Base-by-base conservation (phyloP, 306 rosid species). In the Carpinus fangiana region DNA sequence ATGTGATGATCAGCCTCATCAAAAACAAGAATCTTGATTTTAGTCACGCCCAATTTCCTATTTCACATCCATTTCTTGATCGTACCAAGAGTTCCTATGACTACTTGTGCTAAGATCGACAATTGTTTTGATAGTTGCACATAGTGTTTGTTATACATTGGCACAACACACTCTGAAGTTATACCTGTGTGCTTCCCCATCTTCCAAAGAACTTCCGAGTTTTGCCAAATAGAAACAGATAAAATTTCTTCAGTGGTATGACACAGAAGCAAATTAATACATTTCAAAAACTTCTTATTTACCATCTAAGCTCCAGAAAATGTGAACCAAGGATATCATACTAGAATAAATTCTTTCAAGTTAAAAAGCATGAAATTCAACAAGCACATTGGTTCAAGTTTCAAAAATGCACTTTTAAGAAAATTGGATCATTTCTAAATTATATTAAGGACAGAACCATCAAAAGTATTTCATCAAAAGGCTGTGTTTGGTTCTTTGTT, bases 1-100 rank as follows among this genome's bases (percentile, higher is more conserved):
- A 91, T 89, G 79, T n/a, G n/a, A n/a, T 92, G 97, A 88, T 94
- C 98, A 47, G 98, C 98, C 84, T 94, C 98, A n/a, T 94, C 97
- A 12, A 94, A 92, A 70, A 94, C 98, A 48, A 94, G 97, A 77
- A 94, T 88, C 88, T 80, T 89, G 74, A 94, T 78, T 23, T 59
- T 47, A 38, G 75, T 66, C 16, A 73, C 79, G 56, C 87, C 88
- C 52, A 94, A 81, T 78, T 90, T 94, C 87, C 84, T 88, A 6
- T 8, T 12, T 7, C 85, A 55, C 84, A 94, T 89, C 90, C 88
- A 90, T 80, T 72, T 92, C 86, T 87, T 90, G 6, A 94, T 82
- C 0, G 98, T 94, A 45, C 98, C 98, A 54, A 97, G 97, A 13
- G 98, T 94, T 28, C 98, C 98, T 23, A 94, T 90, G 62, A 94